Evolutionary conservation across 768 basidiomycete species (phyloP).

Genomic region (Mrakia frigida): DNA sequence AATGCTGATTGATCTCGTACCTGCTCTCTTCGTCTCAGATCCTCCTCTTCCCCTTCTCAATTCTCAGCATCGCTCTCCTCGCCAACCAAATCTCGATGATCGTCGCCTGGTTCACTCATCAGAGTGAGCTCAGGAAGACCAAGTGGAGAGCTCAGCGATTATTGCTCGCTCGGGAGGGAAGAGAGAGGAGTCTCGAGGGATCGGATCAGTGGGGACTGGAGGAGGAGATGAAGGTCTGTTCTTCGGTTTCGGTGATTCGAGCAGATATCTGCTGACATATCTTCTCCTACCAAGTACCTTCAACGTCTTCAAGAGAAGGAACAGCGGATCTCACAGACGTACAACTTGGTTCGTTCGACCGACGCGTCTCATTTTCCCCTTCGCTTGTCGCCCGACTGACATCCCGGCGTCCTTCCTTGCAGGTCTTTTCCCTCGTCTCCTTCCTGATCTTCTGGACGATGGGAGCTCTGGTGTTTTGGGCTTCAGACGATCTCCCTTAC

Average conservation of each 20-base stretch:
- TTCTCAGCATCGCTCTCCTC: slow-evolving; percentile 21
- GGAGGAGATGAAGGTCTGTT: slow-evolving; percentile 16
- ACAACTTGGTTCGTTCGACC: slow-evolving; percentile 1
- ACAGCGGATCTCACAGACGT: neutral
- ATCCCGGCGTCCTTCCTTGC: no score
- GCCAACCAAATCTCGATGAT: slow-evolving; percentile 28
- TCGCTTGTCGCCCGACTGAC: neutral
- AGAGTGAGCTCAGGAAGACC: neutral
- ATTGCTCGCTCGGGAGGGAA: slow-evolving; percentile 5
- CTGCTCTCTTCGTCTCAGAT: neutral
- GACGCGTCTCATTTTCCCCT: neutral
- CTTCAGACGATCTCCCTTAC: neutral
- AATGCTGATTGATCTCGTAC: no score
- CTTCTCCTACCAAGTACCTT: neutral
- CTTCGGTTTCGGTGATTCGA: no score
- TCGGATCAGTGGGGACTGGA: slow-evolving; percentile 12
- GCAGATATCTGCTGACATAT: no score
- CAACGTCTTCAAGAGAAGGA: slow-evolving; percentile 11
- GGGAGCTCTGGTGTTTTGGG: slow-evolving; percentile 14
- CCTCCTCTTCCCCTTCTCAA: slow-evolving; percentile 25
- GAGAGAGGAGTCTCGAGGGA: neutral
- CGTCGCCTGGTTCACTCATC: slow-evolving; percentile 17
- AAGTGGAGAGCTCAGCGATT: slow-evolving; percentile 13
- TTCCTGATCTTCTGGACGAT: slow-evolving; percentile 13
- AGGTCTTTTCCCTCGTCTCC: slow-evolving; percentile 1